Base-by-base conservation (phyloP, 257 asterid genomes). In the Fraxinus excelsior region DNA sequence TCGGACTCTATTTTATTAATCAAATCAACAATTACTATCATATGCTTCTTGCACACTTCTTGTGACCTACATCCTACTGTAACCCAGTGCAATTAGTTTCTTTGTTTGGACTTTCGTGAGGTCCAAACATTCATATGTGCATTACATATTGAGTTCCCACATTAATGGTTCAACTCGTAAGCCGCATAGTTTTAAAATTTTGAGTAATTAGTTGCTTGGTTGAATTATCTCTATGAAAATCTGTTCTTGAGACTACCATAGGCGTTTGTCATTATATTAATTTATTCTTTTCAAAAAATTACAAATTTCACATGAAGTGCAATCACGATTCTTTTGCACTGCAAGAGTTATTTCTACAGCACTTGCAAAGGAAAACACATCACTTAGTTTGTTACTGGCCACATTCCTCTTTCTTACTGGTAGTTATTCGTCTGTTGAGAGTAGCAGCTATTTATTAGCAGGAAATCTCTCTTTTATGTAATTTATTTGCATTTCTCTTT, bases 401-500 rank as follows among this genome's bases (percentile, higher is more conserved):
- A 60, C 25, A 29, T 60, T 60, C 67, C 67, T 21, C 32, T 60
- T 60, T 60, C 67, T 60, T 60, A 60, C 16, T 23, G 29, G 5
- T 31, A 62, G 67, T 62, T 23, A 23, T 14, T 19, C 19, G n/a
- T 14, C 53, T 34, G 72, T 73, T 71, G 73, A 76, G 74, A 34
- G 64, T 31, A n/a, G 25, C 62, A 19, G 26, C 64, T 53, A n/a
- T n/a, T 10, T 10, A 19, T 26, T 62, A 11, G 34, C 68, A 25
- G 68, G 68, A 62, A 23, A 62, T 62, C 18, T 25, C 68, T 23
- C 19, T 26, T 62, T 62, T 62, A 3, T 7, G 68, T 62, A 62
- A 62, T 62, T 62, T 23, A 62, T 3, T 62, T n/a, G 29, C 29
- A 23, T 0, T 7, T 60, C 67, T 23, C 32, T 23, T 9, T 21